Conservation (phyloP, 176 grass and related monocot species). For the Raddia distichophylla region DNA sequence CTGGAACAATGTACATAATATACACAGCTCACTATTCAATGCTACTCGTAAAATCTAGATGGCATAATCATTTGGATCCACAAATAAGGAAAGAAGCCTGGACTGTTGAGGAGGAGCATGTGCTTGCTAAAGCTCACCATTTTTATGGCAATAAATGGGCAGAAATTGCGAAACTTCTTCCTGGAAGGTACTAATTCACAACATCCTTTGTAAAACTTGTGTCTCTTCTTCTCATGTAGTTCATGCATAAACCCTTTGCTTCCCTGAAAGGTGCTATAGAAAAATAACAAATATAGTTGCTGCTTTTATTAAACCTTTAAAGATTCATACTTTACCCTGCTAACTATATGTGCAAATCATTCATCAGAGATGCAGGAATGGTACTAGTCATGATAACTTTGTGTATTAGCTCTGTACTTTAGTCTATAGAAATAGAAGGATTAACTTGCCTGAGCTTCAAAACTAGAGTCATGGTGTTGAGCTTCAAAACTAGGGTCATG, state of each 20-base stretch:
- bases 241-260: conserved; percentile 10
- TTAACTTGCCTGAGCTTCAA: not conserved
- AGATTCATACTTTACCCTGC: conserved; percentile 4
- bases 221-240: conserved; percentile 22
- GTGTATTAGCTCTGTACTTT: not conserved
- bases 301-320: conserved; percentile 1
- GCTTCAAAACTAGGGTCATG: no score
- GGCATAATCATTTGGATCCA: conserved; percentile 98
- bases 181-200: conserved; percentile 78
- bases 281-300: not conserved
- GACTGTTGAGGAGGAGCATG: conserved; percentile 72
- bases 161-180: conserved; percentile 89
- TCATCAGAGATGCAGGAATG: conserved; percentile 31
- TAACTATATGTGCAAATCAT: not conserved
- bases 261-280: not conserved
- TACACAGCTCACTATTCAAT: conserved; percentile 8
- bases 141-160: conserved; percentile 97
- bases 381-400: not conserved
- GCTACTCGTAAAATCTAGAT: conserved; percentile 63
- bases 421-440: not conserved
- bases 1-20: conserved; percentile 11
- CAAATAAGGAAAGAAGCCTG: conserved; percentile 87
- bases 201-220: conserved; percentile 27
- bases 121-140: conserved; percentile 73
- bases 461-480: no score